These are phyloP conservation scores for Fibroporia radiculosa DNA, from an alignment of 768 basidiomycete genomes.

Conservation along the genomic window DNA sequence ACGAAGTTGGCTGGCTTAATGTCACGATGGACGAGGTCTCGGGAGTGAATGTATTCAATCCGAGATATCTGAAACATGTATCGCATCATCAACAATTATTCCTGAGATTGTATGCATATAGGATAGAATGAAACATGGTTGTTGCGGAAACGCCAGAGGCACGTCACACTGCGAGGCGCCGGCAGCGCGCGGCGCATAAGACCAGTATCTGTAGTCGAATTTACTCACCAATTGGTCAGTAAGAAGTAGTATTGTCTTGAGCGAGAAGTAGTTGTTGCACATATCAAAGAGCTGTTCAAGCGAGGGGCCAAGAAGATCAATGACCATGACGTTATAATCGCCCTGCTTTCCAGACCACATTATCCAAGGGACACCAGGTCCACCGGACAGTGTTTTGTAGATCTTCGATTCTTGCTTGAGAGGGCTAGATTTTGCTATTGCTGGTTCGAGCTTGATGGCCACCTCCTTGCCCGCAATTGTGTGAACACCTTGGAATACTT, in stretches of 20 bases:
- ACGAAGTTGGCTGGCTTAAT: slow-evolving; percentile 99
- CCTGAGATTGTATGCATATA: too few species aligned
- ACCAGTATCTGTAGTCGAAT: slow-evolving; percentile 40
- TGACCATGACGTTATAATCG: slow-evolving; percentile 96
- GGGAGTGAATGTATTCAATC: slow-evolving; percentile 93
- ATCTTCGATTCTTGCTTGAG: slow-evolving; percentile 87
- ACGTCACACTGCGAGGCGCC: not conserved
- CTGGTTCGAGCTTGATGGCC: slow-evolving; percentile 77
- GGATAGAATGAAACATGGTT: too few species aligned
- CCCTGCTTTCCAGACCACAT: slow-evolving; percentile 89
- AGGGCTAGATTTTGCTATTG: slow-evolving; percentile 45
- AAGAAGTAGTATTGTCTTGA: slow-evolving; percentile 91
- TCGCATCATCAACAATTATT: too few species aligned
- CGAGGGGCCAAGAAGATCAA: slow-evolving; percentile 90
- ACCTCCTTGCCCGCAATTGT: slow-evolving; percentile 79
- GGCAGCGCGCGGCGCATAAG: not conserved
- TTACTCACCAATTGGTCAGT: slow-evolving; percentile 85
- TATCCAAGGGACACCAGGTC: slow-evolving; percentile 85
- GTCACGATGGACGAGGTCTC: slow-evolving; percentile 92
- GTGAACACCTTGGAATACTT: slow-evolving; percentile 73
- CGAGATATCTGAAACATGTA: slow-evolving; percentile 66
- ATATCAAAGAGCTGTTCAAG: slow-evolving; percentile 83
- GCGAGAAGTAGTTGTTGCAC: slow-evolving; percentile 85
- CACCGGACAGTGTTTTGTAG: slow-evolving; percentile 87
- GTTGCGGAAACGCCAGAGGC: too few species aligned